Evolutionary conservation across 495 filamentous ascomycete species (phyloP).

Genomic region (Geoglossum glabrum): DNA sequence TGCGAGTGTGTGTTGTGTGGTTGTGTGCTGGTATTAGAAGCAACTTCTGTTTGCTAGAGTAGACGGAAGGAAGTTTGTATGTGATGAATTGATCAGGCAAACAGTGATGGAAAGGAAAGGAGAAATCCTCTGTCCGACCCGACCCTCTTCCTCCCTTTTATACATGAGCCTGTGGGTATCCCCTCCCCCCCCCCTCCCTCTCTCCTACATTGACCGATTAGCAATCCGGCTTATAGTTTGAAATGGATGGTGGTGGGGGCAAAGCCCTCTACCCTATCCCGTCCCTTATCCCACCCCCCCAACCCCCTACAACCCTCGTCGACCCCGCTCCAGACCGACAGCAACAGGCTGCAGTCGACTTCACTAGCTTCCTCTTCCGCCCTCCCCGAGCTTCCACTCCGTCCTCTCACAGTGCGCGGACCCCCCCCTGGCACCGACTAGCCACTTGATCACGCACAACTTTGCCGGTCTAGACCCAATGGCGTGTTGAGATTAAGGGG

Average conservation of each 20-base stretch:
- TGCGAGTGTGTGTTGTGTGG: background rate
- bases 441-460: background rate
- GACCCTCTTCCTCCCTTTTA: constrained; percentile 5
- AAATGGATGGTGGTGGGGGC: background rate
- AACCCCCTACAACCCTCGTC: background rate
- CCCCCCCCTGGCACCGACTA: background rate
- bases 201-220: background rate
- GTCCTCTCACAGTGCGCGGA: background rate
- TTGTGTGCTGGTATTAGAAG: background rate
- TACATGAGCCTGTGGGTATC: constrained; percentile 1
- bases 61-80: constrained; percentile 2
- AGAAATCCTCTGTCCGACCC: constrained; percentile 1
- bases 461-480: background rate
- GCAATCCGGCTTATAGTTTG: background rate
- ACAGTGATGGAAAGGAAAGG: constrained; percentile 4
- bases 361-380: background rate
- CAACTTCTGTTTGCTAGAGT: background rate
- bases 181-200: too few relatives aligned
- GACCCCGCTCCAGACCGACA: constrained; percentile 2
- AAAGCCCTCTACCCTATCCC: constrained; percentile 1
- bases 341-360: background rate
- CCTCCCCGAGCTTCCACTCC: background rate
- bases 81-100: background rate
- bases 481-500: background rate
- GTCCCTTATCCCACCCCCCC: background rate